Base-by-base conservation (phyloP, 1,139 yeast species). In the Suhomyces atakaporum region DNA sequence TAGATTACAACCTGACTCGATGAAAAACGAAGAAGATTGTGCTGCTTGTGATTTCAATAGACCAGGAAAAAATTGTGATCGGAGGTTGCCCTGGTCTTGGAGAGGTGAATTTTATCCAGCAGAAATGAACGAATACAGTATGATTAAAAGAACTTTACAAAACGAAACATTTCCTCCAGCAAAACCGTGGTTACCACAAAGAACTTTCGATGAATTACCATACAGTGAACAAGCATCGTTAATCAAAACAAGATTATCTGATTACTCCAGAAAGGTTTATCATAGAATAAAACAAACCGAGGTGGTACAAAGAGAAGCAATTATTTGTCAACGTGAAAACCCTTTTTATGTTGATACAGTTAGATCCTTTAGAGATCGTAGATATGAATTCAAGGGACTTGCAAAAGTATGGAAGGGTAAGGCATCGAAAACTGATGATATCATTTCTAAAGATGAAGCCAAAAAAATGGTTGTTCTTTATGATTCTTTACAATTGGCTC, bases 321-420 rank as follows among this genome's bases (percentile, higher is more conserved):
- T 94, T 47, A 87, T 94, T 31, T 94, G 99, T 59, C 99, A 94
- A 63, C 73, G 97, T 49, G 99, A 94, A 58, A 94, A 94, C 51
- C 98, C 99, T 0, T 94, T 94, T 54, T 94, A 94, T 57, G 96
- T 90, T 26, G 77, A 92, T 54, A 94, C 98, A 0, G 99, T 94
- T 20, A 75, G 97, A 51, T 84, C 83, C 39, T 94, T 94, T 62
- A 80, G 98, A 65, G 98, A 94, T 60, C 81, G 98, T 56, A 80
- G 99, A 51, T 94, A 94, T 58, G 97, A 92, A 49, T 94, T 88
- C 62, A 94, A 94, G 63, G 94, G 95, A 8, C 69, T 87, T 38
- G 96, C 96, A 1, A 94, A 94, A 58, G 88, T 82, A 2, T 94
- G 97, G 97, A 92, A 90, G 57, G 85, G 85, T 12, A 90, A 89